Conservation (phyloP, 2,329 filamentous ascomycete genomes). For the Torrubiellomyces zombiae region DNA sequence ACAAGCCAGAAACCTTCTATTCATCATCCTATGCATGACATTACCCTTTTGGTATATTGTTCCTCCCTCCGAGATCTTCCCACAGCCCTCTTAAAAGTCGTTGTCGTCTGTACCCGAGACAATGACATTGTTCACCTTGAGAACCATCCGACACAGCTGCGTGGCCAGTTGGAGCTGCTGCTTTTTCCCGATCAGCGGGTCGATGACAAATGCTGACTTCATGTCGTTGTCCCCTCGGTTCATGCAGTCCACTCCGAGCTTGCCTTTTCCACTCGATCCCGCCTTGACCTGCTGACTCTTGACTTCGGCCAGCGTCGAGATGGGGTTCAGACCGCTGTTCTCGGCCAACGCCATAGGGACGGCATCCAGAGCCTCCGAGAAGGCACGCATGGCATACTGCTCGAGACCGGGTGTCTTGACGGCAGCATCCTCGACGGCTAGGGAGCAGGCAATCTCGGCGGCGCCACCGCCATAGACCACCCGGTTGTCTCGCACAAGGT, state of each 20-base stretch:
- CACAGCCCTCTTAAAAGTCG: conserved; percentile 47
- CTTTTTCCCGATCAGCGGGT: conserved; percentile 94
- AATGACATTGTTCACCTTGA: conserved; percentile 96
- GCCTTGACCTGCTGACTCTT: conserved; percentile 94
- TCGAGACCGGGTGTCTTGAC: conserved; percentile 92
- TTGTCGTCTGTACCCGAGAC: conserved; percentile 74
- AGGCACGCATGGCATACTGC: conserved; percentile 98
- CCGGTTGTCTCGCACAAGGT: conserved; percentile 87
- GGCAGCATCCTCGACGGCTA: conserved; percentile 89
- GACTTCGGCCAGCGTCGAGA: conserved; percentile 84
- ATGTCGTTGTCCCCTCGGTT: conserved; percentile 88
- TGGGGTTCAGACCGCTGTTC: conserved; percentile 91
- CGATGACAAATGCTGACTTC: conserved; percentile 95
- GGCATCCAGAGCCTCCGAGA: conserved; percentile 83
- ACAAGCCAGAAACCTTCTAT: conserved; percentile 4
- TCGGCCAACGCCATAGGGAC: conserved; percentile 93
- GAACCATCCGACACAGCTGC: conserved; percentile 93
- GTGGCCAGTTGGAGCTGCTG: conserved; percentile 94
- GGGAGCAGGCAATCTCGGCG: conserved; percentile 89
- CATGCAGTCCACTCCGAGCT: conserved; percentile 96
- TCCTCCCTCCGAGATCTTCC: conserved; percentile 7
- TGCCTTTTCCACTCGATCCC: conserved; percentile 28
- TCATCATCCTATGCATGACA: conserved; percentile 6
- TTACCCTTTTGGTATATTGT: conserved; percentile 12
- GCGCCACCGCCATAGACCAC: conserved; percentile 96